A percentile compares a stretch with the other conserved stretches of the same genome.
These are phyloP conservation scores for Rhizopus sp. DNA, from an alignment of 371 early-diverging fungal genomes.

Conservation along the genomic window DNA sequence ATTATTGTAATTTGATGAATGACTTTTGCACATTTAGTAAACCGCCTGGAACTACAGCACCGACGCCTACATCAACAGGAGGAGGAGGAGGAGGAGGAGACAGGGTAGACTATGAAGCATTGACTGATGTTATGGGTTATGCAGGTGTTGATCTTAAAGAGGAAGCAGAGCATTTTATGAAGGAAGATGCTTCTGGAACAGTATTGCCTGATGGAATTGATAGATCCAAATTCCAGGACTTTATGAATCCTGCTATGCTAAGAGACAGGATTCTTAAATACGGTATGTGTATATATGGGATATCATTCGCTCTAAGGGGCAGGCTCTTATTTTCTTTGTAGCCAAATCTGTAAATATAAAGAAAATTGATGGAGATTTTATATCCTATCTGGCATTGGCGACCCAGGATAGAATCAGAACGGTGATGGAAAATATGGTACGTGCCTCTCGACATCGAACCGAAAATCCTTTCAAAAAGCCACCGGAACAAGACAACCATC, in stretches of 20 bases:
- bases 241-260: slow-evolving; percentile 54
- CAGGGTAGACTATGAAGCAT: slow-evolving; percentile 59
- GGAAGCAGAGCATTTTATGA: slow-evolving; percentile 58
- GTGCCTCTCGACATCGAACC: slow-evolving; percentile 73
- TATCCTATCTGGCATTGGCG: slow-evolving; percentile 73
- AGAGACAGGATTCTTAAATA: slow-evolving; percentile 42
- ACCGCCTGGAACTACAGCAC: neutral
- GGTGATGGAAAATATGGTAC: slow-evolving; percentile 68
- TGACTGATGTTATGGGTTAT: slow-evolving; percentile 87
- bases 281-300: slow-evolving; percentile 27
- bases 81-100: slow-evolving; percentile 30
- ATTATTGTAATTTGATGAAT: neutral
- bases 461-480: slow-evolving; percentile 62
- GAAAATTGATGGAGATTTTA: slow-evolving; percentile 65
- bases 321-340: slow-evolving; percentile 8
- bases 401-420: slow-evolving; percentile 68
- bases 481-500: slow-evolving; percentile 58
- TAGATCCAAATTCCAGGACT: slow-evolving; percentile 58
- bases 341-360: slow-evolving; percentile 41
- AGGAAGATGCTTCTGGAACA: slow-evolving; percentile 35
- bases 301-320: neutral
- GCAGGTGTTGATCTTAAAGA: slow-evolving; percentile 84
- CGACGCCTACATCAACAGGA: slow-evolving; percentile 12
- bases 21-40: slow-evolving; percentile 7
- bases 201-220: slow-evolving; percentile 39